A percentile compares a stretch with the other conserved stretches of the same genome.
Evolutionary conservation across 139 green algal genomes (phyloP).

Genomic region (Auxenochlorella protothecoides): DNA sequence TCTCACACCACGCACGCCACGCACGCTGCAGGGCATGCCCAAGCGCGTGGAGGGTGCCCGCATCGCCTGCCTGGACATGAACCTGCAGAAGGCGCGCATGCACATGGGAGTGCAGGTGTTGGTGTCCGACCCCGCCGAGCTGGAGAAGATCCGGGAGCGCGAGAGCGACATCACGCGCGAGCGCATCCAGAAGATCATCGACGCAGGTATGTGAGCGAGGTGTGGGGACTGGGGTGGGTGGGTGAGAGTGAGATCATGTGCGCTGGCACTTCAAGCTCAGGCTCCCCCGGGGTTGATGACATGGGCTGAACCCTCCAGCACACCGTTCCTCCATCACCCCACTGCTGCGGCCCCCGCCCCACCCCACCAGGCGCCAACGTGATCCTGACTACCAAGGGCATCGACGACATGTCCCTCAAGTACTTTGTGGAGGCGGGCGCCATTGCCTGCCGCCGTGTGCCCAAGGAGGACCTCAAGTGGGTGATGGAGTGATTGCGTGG

Average conservation of each 20-base stretch:
- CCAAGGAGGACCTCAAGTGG: slow-evolving; percentile 90
- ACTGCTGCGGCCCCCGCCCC: neutral
- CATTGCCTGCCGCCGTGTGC: slow-evolving; percentile 82
- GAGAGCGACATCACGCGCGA: slow-evolving; percentile 95
- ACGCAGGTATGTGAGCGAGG: slow-evolving; percentile 5
- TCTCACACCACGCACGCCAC: no score
- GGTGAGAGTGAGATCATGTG: neutral
- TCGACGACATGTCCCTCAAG: slow-evolving; percentile 97
- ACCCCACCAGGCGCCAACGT: slow-evolving; percentile 84
- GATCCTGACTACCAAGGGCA: slow-evolving; percentile 97
- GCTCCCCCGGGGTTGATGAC: no score
- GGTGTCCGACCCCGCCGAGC: slow-evolving; percentile 89
- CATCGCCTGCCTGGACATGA: slow-evolving; percentile 91
- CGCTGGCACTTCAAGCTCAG: no score
- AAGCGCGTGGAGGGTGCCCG: slow-evolving; percentile 42
- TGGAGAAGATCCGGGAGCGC: slow-evolving; percentile 88
- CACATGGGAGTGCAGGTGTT: slow-evolving; percentile 85
- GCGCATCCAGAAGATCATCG: slow-evolving; percentile 79
- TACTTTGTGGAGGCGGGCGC: slow-evolving; percentile 97
- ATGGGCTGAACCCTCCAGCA: no score
- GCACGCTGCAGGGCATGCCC: slow-evolving; percentile 33
- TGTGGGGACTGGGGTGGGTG: neutral
- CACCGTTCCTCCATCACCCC: neutral
- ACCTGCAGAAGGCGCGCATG: slow-evolving; percentile 82
- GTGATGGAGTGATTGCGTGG: neutral